Evolutionary conservation across 2,329 filamentous ascomycete genomes (phyloP).

Genomic region (Sarocladium oryzae): DNA sequence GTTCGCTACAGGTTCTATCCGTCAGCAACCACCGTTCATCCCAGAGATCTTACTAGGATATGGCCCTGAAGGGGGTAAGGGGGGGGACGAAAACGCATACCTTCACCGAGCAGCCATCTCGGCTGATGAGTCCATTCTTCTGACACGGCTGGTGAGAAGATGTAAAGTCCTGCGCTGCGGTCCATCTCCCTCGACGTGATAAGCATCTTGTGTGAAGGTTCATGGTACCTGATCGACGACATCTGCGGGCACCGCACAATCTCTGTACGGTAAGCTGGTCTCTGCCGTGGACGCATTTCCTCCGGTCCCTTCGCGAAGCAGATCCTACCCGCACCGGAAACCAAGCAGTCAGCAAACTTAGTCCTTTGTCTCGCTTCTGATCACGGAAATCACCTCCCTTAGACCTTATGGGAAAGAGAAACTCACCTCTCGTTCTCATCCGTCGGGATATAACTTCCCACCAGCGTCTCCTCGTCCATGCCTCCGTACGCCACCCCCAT

Average conservation of each 20-base stretch:
- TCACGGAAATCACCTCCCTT: too few species aligned
- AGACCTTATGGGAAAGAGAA: too few species aligned
- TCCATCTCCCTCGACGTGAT: slow-evolving; percentile 32
- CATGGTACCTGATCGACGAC: slow-evolving; percentile 42
- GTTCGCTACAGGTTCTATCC: slow-evolving; percentile 18
- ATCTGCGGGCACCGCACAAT: slow-evolving; percentile 32
- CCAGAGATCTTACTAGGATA: too few species aligned
- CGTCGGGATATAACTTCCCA: slow-evolving; percentile 35
- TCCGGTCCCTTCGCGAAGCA: slow-evolving; percentile 11
- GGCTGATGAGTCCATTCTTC: slow-evolving; percentile 22
- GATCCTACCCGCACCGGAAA: slow-evolving; percentile 10
- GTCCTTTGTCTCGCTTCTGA: not conserved
- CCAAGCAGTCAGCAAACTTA: not conserved
- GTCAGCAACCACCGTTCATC: too few species aligned
- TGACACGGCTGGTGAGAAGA: slow-evolving; percentile 30
- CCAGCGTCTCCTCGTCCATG: slow-evolving; percentile 30
- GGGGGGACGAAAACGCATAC: slow-evolving; percentile 18
- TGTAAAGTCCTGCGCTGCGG: slow-evolving; percentile 25
- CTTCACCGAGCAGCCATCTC: slow-evolving; percentile 32
- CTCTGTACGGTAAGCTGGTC: slow-evolving; percentile 17
- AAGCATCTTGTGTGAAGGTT: slow-evolving; percentile 33
- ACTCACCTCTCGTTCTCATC: slow-evolving; percentile 36
- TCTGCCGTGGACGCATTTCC: not conserved
- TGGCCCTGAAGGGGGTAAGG: not conserved
- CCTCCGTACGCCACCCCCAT: slow-evolving; percentile 38